Percentiles rank a stretch among this genome's conserved stretches.
Conservation (phyloP, 2,329 filamentous ascomycete genomes). For the Colletotrichum magnum region DNA sequence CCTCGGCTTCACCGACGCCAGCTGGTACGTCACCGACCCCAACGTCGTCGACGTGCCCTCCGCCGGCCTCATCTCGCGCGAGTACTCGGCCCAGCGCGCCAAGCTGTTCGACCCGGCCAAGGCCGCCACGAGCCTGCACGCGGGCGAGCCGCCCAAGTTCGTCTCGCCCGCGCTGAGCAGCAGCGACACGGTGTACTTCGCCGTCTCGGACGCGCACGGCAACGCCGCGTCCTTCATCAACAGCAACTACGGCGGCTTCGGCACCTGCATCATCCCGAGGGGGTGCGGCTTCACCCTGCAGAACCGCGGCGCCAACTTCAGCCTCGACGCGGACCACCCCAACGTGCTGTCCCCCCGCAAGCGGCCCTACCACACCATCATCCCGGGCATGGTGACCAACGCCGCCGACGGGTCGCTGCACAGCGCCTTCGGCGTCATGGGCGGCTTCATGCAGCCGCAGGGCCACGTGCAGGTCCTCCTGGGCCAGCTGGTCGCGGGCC, state of each 20-base stretch:
- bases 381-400: conserved; percentile 91
- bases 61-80: conserved; percentile 76
- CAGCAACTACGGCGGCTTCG: conserved; percentile 92
- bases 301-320: conserved; percentile 92
- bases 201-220: conserved; percentile 83
- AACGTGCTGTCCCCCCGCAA: conserved; percentile 87
- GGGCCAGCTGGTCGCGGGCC: conserved; percentile 86
- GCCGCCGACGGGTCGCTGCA: conserved; percentile 80
- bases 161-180: conserved; percentile 82
- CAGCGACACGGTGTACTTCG: conserved; percentile 96
- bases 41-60: conserved; percentile 79
- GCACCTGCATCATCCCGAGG: conserved; percentile 85
- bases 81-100: conserved; percentile 81
- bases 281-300: conserved; percentile 95
- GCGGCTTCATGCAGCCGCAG: conserved; percentile 98
- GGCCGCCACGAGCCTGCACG: conserved; percentile 72
- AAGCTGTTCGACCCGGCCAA: conserved; percentile 70
- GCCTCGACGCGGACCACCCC: conserved; percentile 78
- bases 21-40: conserved; percentile 92
- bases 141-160: conserved; percentile 70
- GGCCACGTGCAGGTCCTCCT: conserved; percentile 94
- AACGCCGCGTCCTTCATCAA: conserved; percentile 98
- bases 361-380: conserved; percentile 97
- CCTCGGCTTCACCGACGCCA: conserved; percentile 90
- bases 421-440: conserved; percentile 95